A percentile compares a stretch with the other conserved stretches of the same genome.
Evolutionary conservation across 352 stramenopile genomes (phyloP).

Genomic region (Phytopythium chamaehyphon): DNA sequence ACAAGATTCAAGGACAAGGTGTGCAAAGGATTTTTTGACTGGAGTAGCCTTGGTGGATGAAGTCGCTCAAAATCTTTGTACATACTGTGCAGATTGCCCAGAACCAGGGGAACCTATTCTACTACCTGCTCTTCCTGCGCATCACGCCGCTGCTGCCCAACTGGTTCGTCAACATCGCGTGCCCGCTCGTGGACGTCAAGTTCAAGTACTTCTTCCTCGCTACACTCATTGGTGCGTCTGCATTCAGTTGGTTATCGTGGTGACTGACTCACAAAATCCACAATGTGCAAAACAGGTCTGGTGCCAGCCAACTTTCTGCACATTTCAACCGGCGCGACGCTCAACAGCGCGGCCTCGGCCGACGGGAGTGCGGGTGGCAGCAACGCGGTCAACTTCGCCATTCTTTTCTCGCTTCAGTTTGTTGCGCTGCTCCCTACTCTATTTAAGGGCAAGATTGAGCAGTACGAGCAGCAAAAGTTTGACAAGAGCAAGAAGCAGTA

Average conservation of each 20-base stretch:
- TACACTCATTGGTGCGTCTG: constrained; percentile 57
- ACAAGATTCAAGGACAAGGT: constrained; percentile 74
- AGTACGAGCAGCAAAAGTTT: constrained; percentile 75
- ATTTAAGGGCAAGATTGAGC: constrained; percentile 86
- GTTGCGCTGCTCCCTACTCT: constrained; percentile 76
- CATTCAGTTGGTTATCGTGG: background rate
- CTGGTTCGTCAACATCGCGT: constrained; percentile 90
- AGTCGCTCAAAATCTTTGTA: background rate
- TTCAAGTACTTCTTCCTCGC: constrained; percentile 86
- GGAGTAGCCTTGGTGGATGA: no score
- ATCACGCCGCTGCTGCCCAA: constrained; percentile 86
- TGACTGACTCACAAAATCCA: background rate
- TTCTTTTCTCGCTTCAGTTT: constrained; percentile 84
- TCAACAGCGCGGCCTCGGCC: constrained; percentile 60
- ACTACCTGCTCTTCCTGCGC: constrained; percentile 88
- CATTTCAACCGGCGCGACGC: constrained; percentile 77
- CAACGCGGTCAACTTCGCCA: constrained; percentile 77
- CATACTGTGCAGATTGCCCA: constrained; percentile 52
- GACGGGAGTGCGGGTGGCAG: constrained; percentile 29
- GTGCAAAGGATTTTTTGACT: background rate
- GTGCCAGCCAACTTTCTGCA: constrained; percentile 83
- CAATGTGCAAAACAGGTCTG: constrained; percentile 25
- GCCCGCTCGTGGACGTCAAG: constrained; percentile 74
- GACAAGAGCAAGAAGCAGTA: constrained; percentile 52
- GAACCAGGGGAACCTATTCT: constrained; percentile 84